Evolutionary conservation across 192 early-diverging fungal genomes (phyloP), one percentile per base, ranked within the genome.

Genomic region (Blastocladiella britannica): DNA sequence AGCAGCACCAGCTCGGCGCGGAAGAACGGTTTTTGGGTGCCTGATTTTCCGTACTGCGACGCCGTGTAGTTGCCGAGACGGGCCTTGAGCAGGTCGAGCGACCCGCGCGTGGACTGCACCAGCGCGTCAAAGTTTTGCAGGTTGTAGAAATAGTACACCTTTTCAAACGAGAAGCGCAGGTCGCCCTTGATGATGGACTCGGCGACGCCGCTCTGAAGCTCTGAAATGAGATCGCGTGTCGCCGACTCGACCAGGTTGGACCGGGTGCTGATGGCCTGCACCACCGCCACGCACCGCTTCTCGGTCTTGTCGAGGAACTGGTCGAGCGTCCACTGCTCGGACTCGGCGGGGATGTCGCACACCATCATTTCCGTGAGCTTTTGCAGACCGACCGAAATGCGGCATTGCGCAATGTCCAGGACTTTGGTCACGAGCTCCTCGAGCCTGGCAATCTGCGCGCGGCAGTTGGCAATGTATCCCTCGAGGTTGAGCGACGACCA

Each of bases 121-220:
- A 94, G 82, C 61, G 91, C 80, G 63, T 94, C 86, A 93, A 94
- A 99, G 37, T 80, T 77, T 15, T 65, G 62, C 60, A 99, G 70
- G 60, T 99, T 85, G 26, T 91, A 85, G 26, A 88, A 73, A 68
- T 97, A 94, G 93, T 93, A 99, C 30, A 99, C 76, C 6, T 86
- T 86, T 64, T 99, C 94, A 72, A 97, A 97, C 58, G 87, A 86
- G 20, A 97, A 75, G 93, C 96, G 97, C 57, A 89, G 82, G 47
- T 80, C 76, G 29, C 91, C 86, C 60, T 99, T 97, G 25, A 79
- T 72, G 5, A 71, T 70, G 9, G 93, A 85, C 59, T 87, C 72
- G 22, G 72, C 62, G 20, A 85, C 67, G 70, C 83, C 88, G 5
- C 55, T 58, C 72, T 97, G 88, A 28, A 99, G 82, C 30, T 78